Conservation (phyloP, 495 filamentous ascomycete genomes). For the Xylaria sp. region DNA sequence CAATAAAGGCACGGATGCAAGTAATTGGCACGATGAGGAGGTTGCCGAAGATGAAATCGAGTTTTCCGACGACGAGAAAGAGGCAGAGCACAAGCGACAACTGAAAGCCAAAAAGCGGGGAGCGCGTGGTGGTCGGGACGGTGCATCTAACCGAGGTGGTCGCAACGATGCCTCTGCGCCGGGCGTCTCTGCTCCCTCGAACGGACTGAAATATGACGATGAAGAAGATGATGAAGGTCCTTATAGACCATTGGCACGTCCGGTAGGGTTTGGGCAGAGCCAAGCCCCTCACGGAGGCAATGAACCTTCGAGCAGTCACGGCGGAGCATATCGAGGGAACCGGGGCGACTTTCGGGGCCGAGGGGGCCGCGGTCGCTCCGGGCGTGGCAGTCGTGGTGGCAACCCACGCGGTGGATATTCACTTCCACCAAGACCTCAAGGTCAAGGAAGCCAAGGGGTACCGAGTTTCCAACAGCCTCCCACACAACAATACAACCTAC, state of each 20-base stretch:
- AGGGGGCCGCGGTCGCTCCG: conserved; percentile 56
- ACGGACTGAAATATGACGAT: conserved; percentile 55
- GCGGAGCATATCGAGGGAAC: conserved; percentile 49
- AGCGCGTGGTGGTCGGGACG: conserved; percentile 44
- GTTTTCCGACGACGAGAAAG: conserved; percentile 95
- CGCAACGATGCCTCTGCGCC: conserved; percentile 46
- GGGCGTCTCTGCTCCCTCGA: conserved; percentile 39
- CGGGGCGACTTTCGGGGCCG: conserved; percentile 45
- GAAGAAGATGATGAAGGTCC: conserved; percentile 72
- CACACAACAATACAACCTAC: conserved; percentile 34
- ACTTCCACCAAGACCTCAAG: conserved; percentile 38
- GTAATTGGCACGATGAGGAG: conserved; percentile 93
- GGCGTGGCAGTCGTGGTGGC: conserved; percentile 43
- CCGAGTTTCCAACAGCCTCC: conserved; percentile 38
- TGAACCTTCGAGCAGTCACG: conserved; percentile 32
- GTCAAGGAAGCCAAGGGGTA: conserved; percentile 33
- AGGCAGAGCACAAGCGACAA: conserved; percentile 76
- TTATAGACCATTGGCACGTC: conserved; percentile 73
- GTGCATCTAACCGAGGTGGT: conserved; percentile 40
- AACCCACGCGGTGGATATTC: conserved; percentile 45
- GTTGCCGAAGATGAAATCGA: conserved; percentile 84
- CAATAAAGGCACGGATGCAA: conserved; percentile 87
- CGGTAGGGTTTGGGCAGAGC: conserved; percentile 58
- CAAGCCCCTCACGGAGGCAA: conserved; percentile 41
- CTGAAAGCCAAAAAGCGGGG: conserved; percentile 67